phyloP scores from a whole-genome alignment of 805 yeast genomes.

The Maudiozyma bulderi region DNA sequence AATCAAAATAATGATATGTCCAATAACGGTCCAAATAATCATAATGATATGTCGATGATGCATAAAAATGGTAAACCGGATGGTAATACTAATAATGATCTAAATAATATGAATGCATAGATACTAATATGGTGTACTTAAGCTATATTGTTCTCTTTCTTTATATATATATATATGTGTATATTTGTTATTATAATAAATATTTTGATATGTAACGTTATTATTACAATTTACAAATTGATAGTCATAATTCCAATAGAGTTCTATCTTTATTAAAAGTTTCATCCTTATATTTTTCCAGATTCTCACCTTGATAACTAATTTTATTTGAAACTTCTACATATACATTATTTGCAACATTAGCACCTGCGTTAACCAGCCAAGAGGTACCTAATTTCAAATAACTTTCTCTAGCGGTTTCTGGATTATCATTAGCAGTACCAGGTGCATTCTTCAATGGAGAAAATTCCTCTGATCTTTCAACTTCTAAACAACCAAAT shows the following conservation, averaged over 20 bases:
- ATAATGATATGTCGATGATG: background rate
- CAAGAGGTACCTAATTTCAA: constrained; percentile 63
- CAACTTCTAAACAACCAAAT: constrained; percentile 91
- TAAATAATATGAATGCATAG: background rate
- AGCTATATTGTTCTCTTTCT: background rate
- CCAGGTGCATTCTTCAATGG: constrained; percentile 90
- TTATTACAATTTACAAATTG: background rate
- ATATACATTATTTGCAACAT: constrained; percentile 34
- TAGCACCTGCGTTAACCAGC: constrained; percentile 65
- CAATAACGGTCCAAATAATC: background rate
- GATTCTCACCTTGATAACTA: constrained; percentile 69
- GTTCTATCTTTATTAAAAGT: constrained; percentile 21
- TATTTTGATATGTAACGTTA: too few species aligned
- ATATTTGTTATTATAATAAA: background rate
- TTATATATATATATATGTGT: too few species aligned
- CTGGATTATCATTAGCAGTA: constrained; percentile 75
- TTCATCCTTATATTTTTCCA: constrained; percentile 46
- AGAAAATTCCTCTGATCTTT: constrained; percentile 74
- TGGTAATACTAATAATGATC: background rate
- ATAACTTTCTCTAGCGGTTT: constrained; percentile 60
- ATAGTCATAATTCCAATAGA: constrained; percentile 13
- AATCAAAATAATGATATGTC: background rate
- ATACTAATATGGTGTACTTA: background rate
- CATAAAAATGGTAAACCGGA: background rate
- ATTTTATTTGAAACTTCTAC: constrained; percentile 74